phyloP scores from a whole-genome alignment of 2,329 filamentous ascomycete genomes.

The Pseudopithomyces chartarum region DNA sequence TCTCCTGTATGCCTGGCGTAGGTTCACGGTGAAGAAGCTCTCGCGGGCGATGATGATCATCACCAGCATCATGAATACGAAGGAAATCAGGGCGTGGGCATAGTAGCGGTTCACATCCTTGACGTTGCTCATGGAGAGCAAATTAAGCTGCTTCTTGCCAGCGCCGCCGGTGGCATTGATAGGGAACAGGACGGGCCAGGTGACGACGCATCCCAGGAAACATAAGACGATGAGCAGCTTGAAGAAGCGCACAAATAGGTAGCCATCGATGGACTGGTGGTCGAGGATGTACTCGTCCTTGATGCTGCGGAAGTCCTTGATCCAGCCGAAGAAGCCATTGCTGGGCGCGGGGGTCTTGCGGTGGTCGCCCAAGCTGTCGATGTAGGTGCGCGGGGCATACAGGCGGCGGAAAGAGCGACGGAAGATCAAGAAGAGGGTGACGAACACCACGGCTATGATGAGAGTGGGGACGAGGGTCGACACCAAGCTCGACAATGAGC shows the following conservation, averaged over 20 bases:
- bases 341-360: conserved; percentile 54
- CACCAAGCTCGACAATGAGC: conserved; percentile 52
- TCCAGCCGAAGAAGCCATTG: conserved; percentile 58
- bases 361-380: conserved; percentile 48
- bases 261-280: conserved; percentile 56
- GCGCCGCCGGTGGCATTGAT: conserved; percentile 51
- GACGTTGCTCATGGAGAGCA: conserved; percentile 47
- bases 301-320: conserved; percentile 52
- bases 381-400: conserved; percentile 54
- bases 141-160: conserved; percentile 43
- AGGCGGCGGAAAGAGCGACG: conserved; percentile 50
- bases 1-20: conserved; percentile 54
- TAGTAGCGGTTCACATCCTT: conserved; percentile 47
- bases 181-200: conserved; percentile 54
- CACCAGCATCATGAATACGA: conserved; percentile 50
- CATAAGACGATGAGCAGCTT: conserved; percentile 50
- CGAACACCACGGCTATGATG: conserved; percentile 34
- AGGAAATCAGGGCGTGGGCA: conserved; percentile 50
- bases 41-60: conserved; percentile 53
- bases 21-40: conserved; percentile 53
- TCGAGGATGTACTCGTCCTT: conserved; percentile 53
- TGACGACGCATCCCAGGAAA: conserved; percentile 50
- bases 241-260: conserved; percentile 54
- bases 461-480: conserved; percentile 40
- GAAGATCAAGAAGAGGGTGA: conserved; percentile 49